A percentile compares a stretch with the other conserved stretches of the same genome.
phyloP scores from a whole-genome alignment of 1,284 basidiomycete species.

The Gomphus sp. region DNA sequence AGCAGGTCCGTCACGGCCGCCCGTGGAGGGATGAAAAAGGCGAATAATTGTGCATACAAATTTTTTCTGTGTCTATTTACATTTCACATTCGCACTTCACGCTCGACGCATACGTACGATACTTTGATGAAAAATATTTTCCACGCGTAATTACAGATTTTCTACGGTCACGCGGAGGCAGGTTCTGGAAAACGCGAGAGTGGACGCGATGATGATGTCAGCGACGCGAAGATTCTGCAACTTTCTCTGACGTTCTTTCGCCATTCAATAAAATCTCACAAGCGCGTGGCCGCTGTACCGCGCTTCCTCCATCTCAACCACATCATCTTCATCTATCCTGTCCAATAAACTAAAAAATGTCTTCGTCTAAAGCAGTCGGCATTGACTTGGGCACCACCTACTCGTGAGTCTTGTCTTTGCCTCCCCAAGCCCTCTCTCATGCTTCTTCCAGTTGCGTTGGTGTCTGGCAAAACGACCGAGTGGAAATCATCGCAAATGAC shows the following conservation, averaged over 20 bases:
- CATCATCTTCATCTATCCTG: background rate
- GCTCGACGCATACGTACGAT: constrained; percentile 1
- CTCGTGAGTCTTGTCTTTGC: constrained; percentile 43
- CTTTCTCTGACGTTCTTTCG: constrained; percentile 5
- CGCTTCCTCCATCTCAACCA: background rate
- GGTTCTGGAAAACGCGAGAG: background rate
- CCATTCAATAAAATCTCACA: constrained; percentile 8
- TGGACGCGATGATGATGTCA: constrained; percentile 10
- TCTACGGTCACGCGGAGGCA: background rate
- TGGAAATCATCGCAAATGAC: constrained; percentile 97
- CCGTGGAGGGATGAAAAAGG: constrained; percentile 5
- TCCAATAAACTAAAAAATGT: constrained; percentile 16
- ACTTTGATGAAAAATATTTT: background rate
- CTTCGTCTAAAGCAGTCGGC: constrained; percentile 80
- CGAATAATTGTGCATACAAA: background rate
- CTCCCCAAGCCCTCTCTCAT: background rate
- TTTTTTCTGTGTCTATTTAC: background rate
- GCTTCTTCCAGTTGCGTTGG: constrained; percentile 62
- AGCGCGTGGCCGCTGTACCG: background rate
- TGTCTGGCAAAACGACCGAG: constrained; percentile 98
- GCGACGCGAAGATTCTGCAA: constrained; percentile 9
- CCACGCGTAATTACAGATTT: background rate
- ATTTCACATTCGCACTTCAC: background rate
- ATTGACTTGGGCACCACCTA: constrained; percentile 88
- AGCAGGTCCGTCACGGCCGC: constrained; percentile 13